These are phyloP conservation scores for Detonula confervacea DNA, from an alignment of 352 stramenopile genomes.

Conservation along the genomic window DNA sequence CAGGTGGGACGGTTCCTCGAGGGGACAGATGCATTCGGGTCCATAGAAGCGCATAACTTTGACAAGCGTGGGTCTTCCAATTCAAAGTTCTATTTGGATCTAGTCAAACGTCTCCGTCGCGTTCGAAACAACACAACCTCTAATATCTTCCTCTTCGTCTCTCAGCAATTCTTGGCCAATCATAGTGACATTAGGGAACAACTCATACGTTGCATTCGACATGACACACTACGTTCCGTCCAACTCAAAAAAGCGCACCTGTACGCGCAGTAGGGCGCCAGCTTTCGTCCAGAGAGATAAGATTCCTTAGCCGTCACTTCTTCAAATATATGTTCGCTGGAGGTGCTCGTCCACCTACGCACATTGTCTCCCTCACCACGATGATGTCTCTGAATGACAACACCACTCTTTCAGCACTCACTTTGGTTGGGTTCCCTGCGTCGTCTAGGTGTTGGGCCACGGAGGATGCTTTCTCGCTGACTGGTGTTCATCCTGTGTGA, in stretches of 20 bases:
- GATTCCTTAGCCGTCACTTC: not conserved
- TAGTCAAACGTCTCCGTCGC: not conserved
- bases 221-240: not conserved
- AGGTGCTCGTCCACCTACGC: not conserved
- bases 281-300: constrained; percentile 8
- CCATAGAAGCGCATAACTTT: not conserved
- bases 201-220: not conserved
- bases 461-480: no score
- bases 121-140: not conserved
- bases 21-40: not conserved
- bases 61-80: not conserved
- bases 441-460: not conserved
- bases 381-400: not conserved
- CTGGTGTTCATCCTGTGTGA: no score
- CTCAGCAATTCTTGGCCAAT: not conserved
- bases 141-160: constrained; percentile 1
- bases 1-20: not conserved
- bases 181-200: not conserved
- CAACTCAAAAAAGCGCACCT: not conserved
- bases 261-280: not conserved
- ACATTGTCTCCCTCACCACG: not conserved
- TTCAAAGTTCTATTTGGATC: not conserved
- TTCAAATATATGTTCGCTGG: not conserved
- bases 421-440: not conserved
- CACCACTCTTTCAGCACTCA: not conserved